A percentile compares a stretch with the other conserved stretches of the same genome.
Conservation (phyloP, 371 early-diverging fungal genomes). For the Chytridium lagenaria region DNA sequence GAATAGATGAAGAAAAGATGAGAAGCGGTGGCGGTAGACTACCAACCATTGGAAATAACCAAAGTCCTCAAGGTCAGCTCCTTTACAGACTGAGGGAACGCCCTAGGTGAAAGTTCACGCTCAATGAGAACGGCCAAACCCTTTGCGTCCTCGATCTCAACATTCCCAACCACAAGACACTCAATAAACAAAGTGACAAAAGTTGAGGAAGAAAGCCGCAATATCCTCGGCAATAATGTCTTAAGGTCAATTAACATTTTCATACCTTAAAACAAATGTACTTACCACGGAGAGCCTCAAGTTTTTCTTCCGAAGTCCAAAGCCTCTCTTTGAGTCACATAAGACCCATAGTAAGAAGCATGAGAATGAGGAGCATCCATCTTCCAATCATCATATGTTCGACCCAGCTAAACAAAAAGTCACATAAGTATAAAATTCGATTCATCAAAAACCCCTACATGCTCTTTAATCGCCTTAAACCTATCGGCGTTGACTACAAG, state of each 20-base stretch:
- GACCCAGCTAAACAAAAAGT: constrained; percentile 50
- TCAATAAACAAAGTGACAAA: constrained; percentile 73
- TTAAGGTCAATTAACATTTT: constrained; percentile 34
- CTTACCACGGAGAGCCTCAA: constrained; percentile 56
- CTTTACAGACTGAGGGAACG: constrained; percentile 67
- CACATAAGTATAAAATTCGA: neutral
- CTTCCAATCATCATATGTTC: constrained; percentile 74
- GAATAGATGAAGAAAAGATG: no score
- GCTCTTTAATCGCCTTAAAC: constrained; percentile 78
- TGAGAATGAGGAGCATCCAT: constrained; percentile 79
- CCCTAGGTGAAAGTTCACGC: constrained; percentile 61
- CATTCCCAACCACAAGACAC: constrained; percentile 86
- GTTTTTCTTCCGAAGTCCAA: constrained; percentile 85
- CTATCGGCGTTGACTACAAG: constrained; percentile 69
- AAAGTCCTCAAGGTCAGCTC: constrained; percentile 66
- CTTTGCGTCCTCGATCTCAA: constrained; percentile 63
- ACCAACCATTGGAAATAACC: constrained; percentile 60
- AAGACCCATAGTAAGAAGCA: constrained; percentile 76
- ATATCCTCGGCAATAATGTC: constrained; percentile 73
- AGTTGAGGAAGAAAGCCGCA: constrained; percentile 72
- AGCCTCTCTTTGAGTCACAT: constrained; percentile 77
- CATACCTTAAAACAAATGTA: neutral
- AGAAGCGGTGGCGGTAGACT: neutral
- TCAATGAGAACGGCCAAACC: constrained; percentile 62
- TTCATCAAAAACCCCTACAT: constrained; percentile 28